A percentile compares a stretch with the other conserved stretches of the same genome.
Conservation (phyloP, 2,329 filamentous ascomycete genomes). For the Fusarium mundagurra region DNA sequence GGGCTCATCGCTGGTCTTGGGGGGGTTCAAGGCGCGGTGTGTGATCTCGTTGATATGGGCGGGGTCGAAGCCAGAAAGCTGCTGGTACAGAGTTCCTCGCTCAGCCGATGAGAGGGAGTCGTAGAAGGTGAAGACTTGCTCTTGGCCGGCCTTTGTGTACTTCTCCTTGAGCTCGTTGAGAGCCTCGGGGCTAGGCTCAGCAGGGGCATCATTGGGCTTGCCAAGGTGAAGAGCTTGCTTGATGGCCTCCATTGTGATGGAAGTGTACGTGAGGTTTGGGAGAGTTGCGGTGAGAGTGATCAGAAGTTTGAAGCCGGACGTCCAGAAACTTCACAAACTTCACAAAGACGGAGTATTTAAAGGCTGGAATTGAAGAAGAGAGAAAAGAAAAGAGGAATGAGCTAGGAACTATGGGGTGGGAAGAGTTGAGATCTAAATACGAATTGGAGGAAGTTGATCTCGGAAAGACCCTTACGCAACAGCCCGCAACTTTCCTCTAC, state of each 20-base stretch:
- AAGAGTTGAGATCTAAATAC: constrained; percentile 35
- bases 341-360: constrained; percentile 1
- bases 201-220: constrained; percentile 45
- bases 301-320: constrained; percentile 6
- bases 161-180: constrained; percentile 76
- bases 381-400: constrained; percentile 21
- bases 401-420: constrained; percentile 20
- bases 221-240: constrained; percentile 55
- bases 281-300: constrained; percentile 30
- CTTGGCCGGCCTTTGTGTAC: constrained; percentile 80
- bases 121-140: constrained; percentile 83
- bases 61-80: constrained; percentile 85
- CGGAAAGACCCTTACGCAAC: constrained; percentile 28
- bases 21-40: constrained; percentile 81
- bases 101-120: constrained; percentile 79
- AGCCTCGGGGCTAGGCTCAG: constrained; percentile 71
- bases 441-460: constrained; percentile 28
- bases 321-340: background rate
- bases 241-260: constrained; percentile 54
- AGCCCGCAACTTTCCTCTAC: background rate
- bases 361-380: constrained; percentile 6
- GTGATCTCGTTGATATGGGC: constrained; percentile 88
- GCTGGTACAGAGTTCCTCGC: constrained; percentile 81
- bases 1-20: constrained; percentile 66
- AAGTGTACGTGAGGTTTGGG: constrained; percentile 10